Evolutionary conservation across 108 stramenopile species (phyloP).

Genomic region (Cyclostephanos tholiformis): DNA sequence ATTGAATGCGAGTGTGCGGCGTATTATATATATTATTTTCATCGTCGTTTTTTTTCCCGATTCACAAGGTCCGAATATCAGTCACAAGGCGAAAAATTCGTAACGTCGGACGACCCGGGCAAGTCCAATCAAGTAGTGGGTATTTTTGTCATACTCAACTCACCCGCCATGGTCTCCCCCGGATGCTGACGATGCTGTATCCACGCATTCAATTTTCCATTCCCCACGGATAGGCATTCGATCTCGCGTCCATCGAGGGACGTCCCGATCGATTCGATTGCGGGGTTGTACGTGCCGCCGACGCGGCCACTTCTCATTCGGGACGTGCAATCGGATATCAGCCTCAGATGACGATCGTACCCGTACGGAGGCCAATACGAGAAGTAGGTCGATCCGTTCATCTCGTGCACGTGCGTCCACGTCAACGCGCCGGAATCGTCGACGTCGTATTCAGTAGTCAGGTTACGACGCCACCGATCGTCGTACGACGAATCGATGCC

Average conservation of each 20-base stretch:
- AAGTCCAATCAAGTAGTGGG: no score
- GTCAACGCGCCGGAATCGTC: conserved; percentile 50
- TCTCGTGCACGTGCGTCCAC: conserved; percentile 65
- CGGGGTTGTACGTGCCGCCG: conserved; percentile 27
- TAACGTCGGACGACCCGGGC: no score
- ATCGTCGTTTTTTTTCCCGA: conserved; percentile 9
- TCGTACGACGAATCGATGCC: conserved; percentile 48
- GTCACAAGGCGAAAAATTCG: no score
- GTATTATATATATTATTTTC: not conserved
- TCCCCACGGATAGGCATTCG: conserved; percentile 73
- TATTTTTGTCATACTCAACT: no score
- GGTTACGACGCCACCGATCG: conserved; percentile 60
- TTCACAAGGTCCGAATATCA: no score
- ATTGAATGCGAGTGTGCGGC: not conserved
- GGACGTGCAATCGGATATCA: conserved; percentile 57
- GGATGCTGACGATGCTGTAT: conserved; percentile 87
- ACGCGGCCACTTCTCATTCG: not conserved
- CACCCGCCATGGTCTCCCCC: conserved; percentile 79
- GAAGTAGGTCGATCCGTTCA: conserved; percentile 61
- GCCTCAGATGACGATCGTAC: conserved; percentile 70
- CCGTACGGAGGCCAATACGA: conserved; percentile 79
- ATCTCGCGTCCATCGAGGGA: conserved; percentile 77
- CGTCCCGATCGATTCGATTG: conserved; percentile 64
- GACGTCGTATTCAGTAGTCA: conserved; percentile 54
- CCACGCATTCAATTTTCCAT: conserved; percentile 64